Conservation (phyloP, 352 stramenopile genomes). For the Blastocystis sp. region DNA sequence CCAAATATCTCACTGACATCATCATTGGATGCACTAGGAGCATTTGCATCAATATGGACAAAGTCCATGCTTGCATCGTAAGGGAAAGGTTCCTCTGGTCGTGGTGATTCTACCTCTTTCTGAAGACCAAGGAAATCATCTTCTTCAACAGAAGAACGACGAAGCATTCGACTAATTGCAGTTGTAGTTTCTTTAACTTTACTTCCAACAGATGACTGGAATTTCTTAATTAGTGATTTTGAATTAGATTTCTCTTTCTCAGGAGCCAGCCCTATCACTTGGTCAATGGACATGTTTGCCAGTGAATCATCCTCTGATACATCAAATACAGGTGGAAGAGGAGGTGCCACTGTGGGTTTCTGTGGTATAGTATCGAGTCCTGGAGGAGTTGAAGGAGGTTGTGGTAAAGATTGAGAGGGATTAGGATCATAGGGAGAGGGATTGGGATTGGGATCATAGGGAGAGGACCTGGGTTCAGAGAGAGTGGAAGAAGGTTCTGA, state of each 20-base stretch:
- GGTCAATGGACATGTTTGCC: not conserved
- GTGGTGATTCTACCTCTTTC: not conserved
- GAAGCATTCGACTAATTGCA: not conserved
- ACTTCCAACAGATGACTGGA: conserved; percentile 4
- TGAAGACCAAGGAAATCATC: conserved; percentile 11
- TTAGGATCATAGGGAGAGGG: not conserved
- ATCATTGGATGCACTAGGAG: conserved; percentile 1
- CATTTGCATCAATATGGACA: not conserved
- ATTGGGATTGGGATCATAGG: not conserved
- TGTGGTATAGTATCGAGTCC: not conserved
- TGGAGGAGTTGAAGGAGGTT: not conserved
- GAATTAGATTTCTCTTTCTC: not conserved
- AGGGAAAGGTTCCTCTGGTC: not conserved
- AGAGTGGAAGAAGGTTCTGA: not conserved
- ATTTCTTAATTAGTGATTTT: conserved; percentile 17
- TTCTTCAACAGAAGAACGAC: not conserved
- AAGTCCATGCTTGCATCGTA: conserved; percentile 12
- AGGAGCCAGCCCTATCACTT: conserved; percentile 11
- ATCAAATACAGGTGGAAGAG: conserved; percentile 3
- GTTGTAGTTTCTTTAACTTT: conserved; percentile 32
- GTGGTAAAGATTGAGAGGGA: not conserved
- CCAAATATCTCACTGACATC: conserved; percentile 33
- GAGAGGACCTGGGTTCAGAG: no score
- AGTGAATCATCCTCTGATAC: not conserved
- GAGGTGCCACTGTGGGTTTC: not conserved